Evolutionary conservation across 371 early-diverging fungal genomes (phyloP).

Genomic region (Gilbertella persicaria): DNA sequence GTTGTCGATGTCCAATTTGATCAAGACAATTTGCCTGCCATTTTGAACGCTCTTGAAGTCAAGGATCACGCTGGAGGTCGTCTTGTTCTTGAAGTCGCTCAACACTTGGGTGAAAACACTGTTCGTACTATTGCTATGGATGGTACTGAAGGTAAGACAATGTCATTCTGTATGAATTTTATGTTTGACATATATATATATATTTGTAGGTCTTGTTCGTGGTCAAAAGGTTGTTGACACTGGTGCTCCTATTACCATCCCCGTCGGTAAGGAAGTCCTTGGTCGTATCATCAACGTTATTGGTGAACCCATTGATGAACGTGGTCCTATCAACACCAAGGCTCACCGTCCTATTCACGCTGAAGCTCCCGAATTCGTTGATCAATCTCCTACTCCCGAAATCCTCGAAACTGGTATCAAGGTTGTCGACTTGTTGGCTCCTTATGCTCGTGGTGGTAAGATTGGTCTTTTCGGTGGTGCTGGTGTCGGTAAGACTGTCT

Average conservation of each 20-base stretch:
- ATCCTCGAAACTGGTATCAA: slow-evolving; percentile 98
- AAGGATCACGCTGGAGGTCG: slow-evolving; percentile 78
- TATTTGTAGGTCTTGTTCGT: slow-evolving; percentile 87
- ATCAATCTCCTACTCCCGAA: slow-evolving; percentile 96
- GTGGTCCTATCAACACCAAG: slow-evolving; percentile 95
- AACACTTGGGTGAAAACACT: slow-evolving; percentile 98
- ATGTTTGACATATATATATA: slow-evolving; percentile 2
- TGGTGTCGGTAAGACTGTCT: slow-evolving; percentile 98
- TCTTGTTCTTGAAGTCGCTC: slow-evolving; percentile 95
- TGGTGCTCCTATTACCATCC: slow-evolving; percentile 92
- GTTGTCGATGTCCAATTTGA: slow-evolving; percentile 98
- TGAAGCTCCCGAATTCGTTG: slow-evolving; percentile 93
- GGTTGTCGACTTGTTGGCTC: slow-evolving; percentile 98
- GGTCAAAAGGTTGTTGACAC: slow-evolving; percentile 96
- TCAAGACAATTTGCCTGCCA: slow-evolving; percentile 89
- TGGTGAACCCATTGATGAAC: slow-evolving; percentile 98
- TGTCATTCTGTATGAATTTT: neutral
- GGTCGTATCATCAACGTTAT: slow-evolving; percentile 99
- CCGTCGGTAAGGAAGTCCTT: slow-evolving; percentile 94
- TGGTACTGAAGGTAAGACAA: slow-evolving; percentile 67
- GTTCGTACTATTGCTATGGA: slow-evolving; percentile 99
- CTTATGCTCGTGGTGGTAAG: slow-evolving; percentile 98
- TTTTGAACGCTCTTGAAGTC: slow-evolving; percentile 97
- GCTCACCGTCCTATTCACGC: slow-evolving; percentile 89
- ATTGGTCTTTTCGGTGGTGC: slow-evolving; percentile 98